Evolutionary conservation across 2,329 filamentous ascomycete species (phyloP).

Genomic region (Grosmannia serpens): DNA sequence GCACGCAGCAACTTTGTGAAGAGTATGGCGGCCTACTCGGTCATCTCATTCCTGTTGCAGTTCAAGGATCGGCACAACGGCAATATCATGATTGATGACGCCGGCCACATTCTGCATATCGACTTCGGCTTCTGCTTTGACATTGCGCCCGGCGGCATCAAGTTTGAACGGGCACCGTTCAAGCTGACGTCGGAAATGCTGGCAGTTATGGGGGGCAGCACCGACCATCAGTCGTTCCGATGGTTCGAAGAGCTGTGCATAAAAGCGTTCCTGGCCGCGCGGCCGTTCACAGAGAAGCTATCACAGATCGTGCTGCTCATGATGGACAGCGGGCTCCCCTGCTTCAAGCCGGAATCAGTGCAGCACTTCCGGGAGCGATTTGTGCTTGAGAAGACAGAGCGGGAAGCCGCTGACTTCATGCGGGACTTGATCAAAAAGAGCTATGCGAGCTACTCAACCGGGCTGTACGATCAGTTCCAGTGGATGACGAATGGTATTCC

Average conservation of each 20-base stretch:
- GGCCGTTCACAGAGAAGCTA: constrained; percentile 80
- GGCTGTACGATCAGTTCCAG: constrained; percentile 97
- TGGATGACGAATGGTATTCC: constrained; percentile 16
- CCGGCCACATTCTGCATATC: constrained; percentile 94
- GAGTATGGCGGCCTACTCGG: constrained; percentile 95
- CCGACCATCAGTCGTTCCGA: constrained; percentile 75
- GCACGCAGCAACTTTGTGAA: constrained; percentile 97
- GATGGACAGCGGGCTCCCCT: constrained; percentile 91
- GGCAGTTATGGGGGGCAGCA: constrained; percentile 91
- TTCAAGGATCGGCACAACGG: constrained; percentile 99
- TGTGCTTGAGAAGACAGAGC: constrained; percentile 80
- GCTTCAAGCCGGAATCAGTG: constrained; percentile 94
- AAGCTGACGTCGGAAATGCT: constrained; percentile 97
- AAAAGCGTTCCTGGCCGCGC: constrained; percentile 83
- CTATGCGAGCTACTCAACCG: constrained; percentile 81
- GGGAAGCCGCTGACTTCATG: constrained; percentile 93
- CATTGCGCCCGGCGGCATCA: constrained; percentile 91
- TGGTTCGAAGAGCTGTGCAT: constrained; percentile 96
- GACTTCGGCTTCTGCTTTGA: constrained; percentile 99
- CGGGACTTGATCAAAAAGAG: constrained; percentile 80
- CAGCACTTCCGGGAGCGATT: constrained; percentile 88
- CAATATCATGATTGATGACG: constrained; percentile 99
- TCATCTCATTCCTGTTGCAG: constrained; percentile 91
- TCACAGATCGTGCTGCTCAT: constrained; percentile 84
- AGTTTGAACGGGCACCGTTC: constrained; percentile 96